Base-by-base conservation (phyloP, 139 green algal genomes). In the Diplosphaera chodatii region DNA sequence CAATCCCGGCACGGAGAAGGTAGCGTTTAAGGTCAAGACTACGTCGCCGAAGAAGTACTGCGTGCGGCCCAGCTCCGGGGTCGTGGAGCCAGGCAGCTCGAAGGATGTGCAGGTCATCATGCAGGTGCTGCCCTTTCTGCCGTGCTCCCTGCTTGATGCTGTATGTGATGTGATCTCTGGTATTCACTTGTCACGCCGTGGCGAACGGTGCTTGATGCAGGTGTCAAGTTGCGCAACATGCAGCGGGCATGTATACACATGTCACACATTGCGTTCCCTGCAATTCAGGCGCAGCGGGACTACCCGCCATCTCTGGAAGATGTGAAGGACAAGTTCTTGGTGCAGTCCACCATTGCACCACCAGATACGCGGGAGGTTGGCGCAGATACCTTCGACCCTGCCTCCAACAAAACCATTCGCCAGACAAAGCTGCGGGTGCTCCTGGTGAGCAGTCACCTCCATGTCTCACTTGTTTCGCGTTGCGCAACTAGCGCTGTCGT, bases 21-120 rank as follows among this genome's bases (percentile, higher is more conserved):
- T 91, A 31, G 88, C 87, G 6, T 93, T 93, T 77, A 93, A 93
- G 73, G 89, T 94, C 5, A 95, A 95, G 83, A 95, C 89, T 27
- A 95, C 89, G 31, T 78, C 72, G 27, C 89, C 89, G 16, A 95
- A 92, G 80, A 95, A 94, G 77, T 95, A 95, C 70, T 93, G 87
- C 73, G 89, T 95, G 29, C 78, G 88, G 32, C 89, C 89, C 34
- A 92, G 86, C 80, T 86, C 76, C 16, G 84, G 84, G 27, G 63
- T 86, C 15, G 79, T 91, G n/a, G 79, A 88, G 34, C 77, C 85
- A 6, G 65, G 67, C 65, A 62, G 68, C 62, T 79, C 68, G 33
- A 76, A 78, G 63, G 79, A 88, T 68, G 78, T 90, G 48, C 79
- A 90, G 73, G 82, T 91, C 68, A 91, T 83, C 65, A 78, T 88